phyloP scores from a whole-genome alignment of 352 stramenopile species.

The Aphanomyces astaci region DNA sequence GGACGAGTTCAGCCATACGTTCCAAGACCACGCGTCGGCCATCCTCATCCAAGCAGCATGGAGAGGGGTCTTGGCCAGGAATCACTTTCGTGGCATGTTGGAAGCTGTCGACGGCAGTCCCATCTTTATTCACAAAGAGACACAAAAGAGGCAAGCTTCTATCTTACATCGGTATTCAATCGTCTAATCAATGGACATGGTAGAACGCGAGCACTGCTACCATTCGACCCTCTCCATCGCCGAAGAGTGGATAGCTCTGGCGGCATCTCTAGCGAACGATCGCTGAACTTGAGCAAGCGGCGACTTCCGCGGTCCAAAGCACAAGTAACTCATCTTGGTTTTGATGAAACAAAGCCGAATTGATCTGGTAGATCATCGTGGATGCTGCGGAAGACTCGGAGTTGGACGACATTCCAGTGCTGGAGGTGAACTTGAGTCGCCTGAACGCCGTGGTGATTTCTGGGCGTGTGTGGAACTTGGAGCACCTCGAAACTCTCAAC shows the following conservation, averaged over 20 bases:
- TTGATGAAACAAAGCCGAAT: conserved; percentile 34
- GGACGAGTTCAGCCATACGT: neutral
- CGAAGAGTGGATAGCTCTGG: conserved; percentile 20
- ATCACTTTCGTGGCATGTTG: neutral
- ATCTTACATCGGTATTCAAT: conserved; percentile 25
- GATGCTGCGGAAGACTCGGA: conserved; percentile 27
- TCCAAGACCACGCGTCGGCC: neutral
- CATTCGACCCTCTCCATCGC: neutral
- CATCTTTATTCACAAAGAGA: conserved; percentile 27
- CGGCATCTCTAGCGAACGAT: neutral
- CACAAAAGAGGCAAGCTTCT: conserved; percentile 26
- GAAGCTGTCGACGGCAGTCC: conserved; percentile 13
- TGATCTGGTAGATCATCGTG: conserved; percentile 35
- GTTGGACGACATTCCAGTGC: conserved; percentile 8
- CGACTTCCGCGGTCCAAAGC: conserved; percentile 46
- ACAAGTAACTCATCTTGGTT: conserved; percentile 24
- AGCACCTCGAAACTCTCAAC: conserved; percentile 33
- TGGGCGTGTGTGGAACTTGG: conserved; percentile 65
- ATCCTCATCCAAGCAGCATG: neutral
- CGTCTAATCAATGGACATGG: conserved; percentile 1
- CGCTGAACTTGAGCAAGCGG: conserved; percentile 21
- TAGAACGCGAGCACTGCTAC: neutral
- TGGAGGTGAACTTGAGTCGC: conserved; percentile 40
- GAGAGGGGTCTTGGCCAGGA: neutral
- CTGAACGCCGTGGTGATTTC: conserved; percentile 48